Evolutionary conservation across 352 stramenopile species (phyloP), one percentile per base, ranked within the genome.

Genomic region (Hyaloperonospora arabidopsidis): DNA sequence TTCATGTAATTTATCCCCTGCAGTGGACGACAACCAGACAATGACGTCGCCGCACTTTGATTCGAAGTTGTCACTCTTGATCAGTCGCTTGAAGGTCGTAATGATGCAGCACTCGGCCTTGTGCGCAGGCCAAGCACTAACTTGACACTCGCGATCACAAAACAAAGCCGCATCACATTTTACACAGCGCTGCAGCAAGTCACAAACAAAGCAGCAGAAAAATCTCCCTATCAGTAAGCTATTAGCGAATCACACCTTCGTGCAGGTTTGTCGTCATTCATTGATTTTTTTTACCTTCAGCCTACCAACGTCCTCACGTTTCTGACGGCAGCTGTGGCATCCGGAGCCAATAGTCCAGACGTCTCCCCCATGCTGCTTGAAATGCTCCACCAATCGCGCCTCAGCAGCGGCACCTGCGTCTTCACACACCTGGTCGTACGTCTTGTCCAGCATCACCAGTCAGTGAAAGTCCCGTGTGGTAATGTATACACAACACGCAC

Each of bases 381-480:
- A 87, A 63, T 90, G 77, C 40, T 87, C 76, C 45, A 88, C 65
- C 48, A 90, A 54, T 19, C 79, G 77, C 57, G 55, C 73, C 61
- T 88, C 77, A 1, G 79, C 79, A 2, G 72, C 79, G 45, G 65
- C 72, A n/a, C 63, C 76, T 28, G 73, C 77, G 41, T 84, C 72
- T 32, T 72, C 65, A 57, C 79, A 88, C 23, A 84, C 29, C 32
- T 83, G 69, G 40, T 90, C 77, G 57, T 90, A 90, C 52, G 45
- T 76, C 70, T 72, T 74, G 60, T 59, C 49, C n/a, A 45, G 6
- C 61, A 68, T 67, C 21, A 25, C 53, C 32, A 52, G 17, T 59
- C 54, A 62, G 49, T 40, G n/a, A 57, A 48, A 35, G 25, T 23
- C 48, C 0, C 25, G 25, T 32, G 25, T 19, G 14, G 48, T 22